Percentiles rank a stretch among this genome's conserved stretches.
These are phyloP conservation scores for Alternaria triticina DNA, from an alignment of 2,329 filamentous ascomycete genomes.

Conservation along the genomic window DNA sequence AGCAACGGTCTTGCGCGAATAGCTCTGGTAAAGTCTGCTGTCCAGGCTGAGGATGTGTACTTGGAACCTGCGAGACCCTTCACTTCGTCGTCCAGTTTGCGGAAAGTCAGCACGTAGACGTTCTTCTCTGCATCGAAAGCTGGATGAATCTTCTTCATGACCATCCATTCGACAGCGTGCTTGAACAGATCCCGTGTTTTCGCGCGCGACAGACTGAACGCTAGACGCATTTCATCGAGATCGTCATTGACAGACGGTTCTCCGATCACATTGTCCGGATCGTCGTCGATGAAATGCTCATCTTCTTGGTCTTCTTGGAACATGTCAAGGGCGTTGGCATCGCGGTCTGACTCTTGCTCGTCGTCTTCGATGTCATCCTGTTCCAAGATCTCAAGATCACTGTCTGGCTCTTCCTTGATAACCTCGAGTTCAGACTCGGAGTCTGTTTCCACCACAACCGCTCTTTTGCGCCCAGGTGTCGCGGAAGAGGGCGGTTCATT, in stretches of 20 bases:
- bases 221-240: conserved; percentile 69
- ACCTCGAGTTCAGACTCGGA: conserved; percentile 41
- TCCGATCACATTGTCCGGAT: conserved; percentile 62
- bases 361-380: conserved; percentile 36
- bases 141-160: conserved; percentile 78
- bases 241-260: conserved; percentile 44
- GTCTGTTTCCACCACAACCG: conserved; percentile 31
- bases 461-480: conserved; percentile 29
- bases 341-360: conserved; percentile 27
- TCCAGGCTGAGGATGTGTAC: conserved; percentile 75
- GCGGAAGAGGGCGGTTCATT: conserved; percentile 33
- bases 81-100: conserved; percentile 74
- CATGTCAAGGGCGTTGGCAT: conserved; percentile 47
- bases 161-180: conserved; percentile 79
- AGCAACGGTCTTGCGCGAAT: conserved; percentile 69
- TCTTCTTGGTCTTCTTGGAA: conserved; percentile 64
- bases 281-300: conserved; percentile 68
- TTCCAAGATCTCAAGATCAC: conserved; percentile 17
- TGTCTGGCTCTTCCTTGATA: conserved; percentile 41
- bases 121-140: conserved; percentile 68
- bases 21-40: conserved; percentile 67
- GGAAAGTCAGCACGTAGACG: conserved; percentile 72
- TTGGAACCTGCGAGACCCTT: conserved; percentile 72
- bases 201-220: conserved; percentile 73
- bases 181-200: conserved; percentile 76